A percentile compares a stretch with the other conserved stretches of the same genome.
These are phyloP conservation scores for Talaromyces sp. DNA, from an alignment of 2,329 filamentous ascomycete genomes.

Conservation along the genomic window DNA sequence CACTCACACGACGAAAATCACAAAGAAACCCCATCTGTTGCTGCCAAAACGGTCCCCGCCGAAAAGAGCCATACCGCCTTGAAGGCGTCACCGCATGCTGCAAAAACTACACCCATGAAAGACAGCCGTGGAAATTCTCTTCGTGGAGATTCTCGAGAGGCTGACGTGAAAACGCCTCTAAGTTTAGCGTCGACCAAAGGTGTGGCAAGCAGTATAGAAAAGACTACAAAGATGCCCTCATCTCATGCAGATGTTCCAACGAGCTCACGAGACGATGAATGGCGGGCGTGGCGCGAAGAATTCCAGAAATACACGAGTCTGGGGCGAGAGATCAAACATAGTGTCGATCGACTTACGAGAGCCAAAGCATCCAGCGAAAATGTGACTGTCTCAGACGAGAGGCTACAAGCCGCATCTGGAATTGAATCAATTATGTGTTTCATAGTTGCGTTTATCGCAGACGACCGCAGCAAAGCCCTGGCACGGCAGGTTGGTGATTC, in stretches of 20 bases:
- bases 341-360: conserved; percentile 32
- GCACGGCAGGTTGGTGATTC: conserved; percentile 34
- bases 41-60: conserved; percentile 4
- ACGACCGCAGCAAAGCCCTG: conserved; percentile 34
- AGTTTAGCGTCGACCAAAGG: conserved; percentile 23
- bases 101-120: conserved; percentile 39
- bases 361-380: conserved; percentile 19
- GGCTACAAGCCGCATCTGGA: conserved; percentile 33
- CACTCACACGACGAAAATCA: conserved; percentile 1
- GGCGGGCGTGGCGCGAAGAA: conserved; percentile 39
- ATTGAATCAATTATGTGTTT: conserved; percentile 45
- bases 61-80: conserved; percentile 1
- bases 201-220: conserved; percentile 20
- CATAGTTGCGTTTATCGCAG: conserved; percentile 42
- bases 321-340: conserved; percentile 43
- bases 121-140: conserved; percentile 32
- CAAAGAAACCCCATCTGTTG: background rate
- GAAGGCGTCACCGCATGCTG: conserved; percentile 10
- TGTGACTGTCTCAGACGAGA: conserved; percentile 27
- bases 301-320: conserved; percentile 38
- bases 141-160: conserved; percentile 34
- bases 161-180: conserved; percentile 36
- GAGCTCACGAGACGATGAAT: conserved; percentile 28
- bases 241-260: conserved; percentile 19
- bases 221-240: conserved; percentile 23